Base-by-base conservation (phyloP, 176 grass and related monocot species). In the Tillandsia leiboldiana region DNA sequence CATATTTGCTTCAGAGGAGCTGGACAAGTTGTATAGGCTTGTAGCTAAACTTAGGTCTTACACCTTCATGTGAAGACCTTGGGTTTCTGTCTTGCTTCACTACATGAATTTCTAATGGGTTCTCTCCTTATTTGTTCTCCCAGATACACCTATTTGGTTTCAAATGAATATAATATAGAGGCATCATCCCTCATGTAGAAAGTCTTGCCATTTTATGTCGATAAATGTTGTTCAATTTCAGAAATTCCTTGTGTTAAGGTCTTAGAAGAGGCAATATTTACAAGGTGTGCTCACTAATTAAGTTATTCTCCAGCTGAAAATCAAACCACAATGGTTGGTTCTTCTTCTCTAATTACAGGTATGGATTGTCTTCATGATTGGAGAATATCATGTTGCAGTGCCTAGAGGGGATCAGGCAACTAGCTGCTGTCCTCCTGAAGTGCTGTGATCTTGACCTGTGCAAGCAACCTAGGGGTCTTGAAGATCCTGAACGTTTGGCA, bases 331-430 rank as follows among this genome's bases (percentile, higher is more conserved):
- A 61, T 22, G 1, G 15, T 61, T 61, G 17, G 7, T n/a, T 17
- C 18, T 58, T 58, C 13, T 61, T 61, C 22, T 20, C 56, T 61
- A 20, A 9, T 61, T 61, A 3, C 56, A 61, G 56, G 56, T 61
- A 61, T 23, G 56, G 56, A 61, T 2, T 61, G 56, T 61, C 17
- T 61, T 61, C 7, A 9, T 61, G 56, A 61, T 15, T 61, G 66
- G 6, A 17, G 2, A 73, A 72, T 77, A 90, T 80, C 72, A 93
- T 99, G 93, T 86, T 87, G 82, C 82, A 93, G 78, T 99, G 94
- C 70, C 83, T 90, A 48, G 84, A 90, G 51, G 79, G 83, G 51
- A 71, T 92, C 78, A 85, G 74, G 76, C 92, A 89, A 33, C 84
- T 90, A 2, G 67, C 65, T 72, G 59, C 70, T 64, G 67, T 73